These are phyloP conservation scores for Macrolepiota dolichaula DNA, from an alignment of 768 basidiomycete species.

Conservation along the genomic window DNA sequence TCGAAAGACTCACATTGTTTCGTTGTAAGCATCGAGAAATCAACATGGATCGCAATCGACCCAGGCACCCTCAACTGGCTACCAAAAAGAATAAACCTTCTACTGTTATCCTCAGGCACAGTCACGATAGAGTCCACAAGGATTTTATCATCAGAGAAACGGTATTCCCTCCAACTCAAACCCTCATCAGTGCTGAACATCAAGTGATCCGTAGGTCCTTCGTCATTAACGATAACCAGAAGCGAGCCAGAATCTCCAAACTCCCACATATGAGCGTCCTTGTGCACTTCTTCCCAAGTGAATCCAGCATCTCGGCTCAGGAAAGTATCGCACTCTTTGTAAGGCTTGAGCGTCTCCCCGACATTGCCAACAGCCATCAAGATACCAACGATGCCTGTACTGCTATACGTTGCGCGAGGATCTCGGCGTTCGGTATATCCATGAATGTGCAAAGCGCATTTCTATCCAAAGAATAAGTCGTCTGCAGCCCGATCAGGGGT, in stretches of 20 bases:
- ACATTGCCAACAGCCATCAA: constrained; percentile 98
- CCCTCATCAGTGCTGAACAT: constrained; percentile 92
- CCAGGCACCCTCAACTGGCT: constrained; percentile 41
- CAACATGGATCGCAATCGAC: constrained; percentile 78
- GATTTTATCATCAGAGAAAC: constrained; percentile 72
- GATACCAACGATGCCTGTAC: constrained; percentile 86
- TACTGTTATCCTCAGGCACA: constrained; percentile 85
- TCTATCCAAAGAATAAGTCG: constrained; percentile 35
- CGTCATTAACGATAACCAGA: constrained; percentile 92
- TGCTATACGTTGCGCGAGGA: constrained; percentile 90
- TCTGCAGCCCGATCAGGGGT: not conserved
- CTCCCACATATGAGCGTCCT: constrained; percentile 97
- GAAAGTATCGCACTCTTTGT: constrained; percentile 92
- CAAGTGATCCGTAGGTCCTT: constrained; percentile 86
- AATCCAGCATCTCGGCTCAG: constrained; percentile 95
- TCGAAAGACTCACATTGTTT: constrained; percentile 64
- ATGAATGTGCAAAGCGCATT: constrained; percentile 86
- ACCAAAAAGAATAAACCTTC: constrained; percentile 87
- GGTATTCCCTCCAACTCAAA: constrained; percentile 81
- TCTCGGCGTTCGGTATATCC: constrained; percentile 94
- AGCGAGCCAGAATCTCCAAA: constrained; percentile 97
- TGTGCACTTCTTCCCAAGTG: constrained; percentile 98
- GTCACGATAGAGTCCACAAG: constrained; percentile 79
- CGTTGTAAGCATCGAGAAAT: constrained; percentile 77
- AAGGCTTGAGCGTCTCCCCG: constrained; percentile 75